These are phyloP conservation scores for Talaromyces sp. DNA, from an alignment of 2,329 filamentous ascomycete genomes.

Conservation along the genomic window DNA sequence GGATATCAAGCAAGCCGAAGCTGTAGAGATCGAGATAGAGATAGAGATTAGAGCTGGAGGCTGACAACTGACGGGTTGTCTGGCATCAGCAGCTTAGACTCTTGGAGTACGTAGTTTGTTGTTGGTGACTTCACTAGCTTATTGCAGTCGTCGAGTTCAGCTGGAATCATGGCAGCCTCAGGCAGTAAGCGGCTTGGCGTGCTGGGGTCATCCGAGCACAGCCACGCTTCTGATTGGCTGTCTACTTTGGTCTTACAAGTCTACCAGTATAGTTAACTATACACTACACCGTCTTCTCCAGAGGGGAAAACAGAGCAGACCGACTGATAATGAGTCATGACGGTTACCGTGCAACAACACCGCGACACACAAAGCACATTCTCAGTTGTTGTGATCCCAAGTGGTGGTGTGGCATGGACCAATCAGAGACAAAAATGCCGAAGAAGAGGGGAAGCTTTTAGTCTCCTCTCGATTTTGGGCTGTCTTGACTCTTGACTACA, in stretches of 20 bases:
- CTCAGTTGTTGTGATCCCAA: background rate
- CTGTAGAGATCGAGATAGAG: background rate
- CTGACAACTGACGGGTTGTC: background rate
- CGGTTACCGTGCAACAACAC: background rate
- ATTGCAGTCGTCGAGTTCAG: background rate
- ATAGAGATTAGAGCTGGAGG: background rate
- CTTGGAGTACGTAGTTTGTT: background rate
- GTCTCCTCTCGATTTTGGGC: background rate
- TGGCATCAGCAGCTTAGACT: background rate
- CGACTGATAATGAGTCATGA: background rate
- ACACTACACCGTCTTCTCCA: background rate
- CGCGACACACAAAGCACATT: background rate
- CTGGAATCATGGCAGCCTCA: background rate
- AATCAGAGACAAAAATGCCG: background rate
- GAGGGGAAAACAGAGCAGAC: background rate
- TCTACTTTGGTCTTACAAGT: background rate
- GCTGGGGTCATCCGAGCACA: background rate
- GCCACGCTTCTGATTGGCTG: conserved; percentile 6
- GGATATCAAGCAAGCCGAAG: background rate
- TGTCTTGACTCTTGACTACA: background rate
- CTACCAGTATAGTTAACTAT: too few relatives aligned
- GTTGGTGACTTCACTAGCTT: background rate
- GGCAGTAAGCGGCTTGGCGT: background rate
- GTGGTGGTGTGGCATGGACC: conserved; percentile 7
- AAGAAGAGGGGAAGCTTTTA: background rate